A percentile compares a stretch with the other conserved stretches of the same genome.
These are phyloP conservation scores for Babesia bovis DNA, from an alignment of 169 alveolate genomes.

Conservation along the genomic window DNA sequence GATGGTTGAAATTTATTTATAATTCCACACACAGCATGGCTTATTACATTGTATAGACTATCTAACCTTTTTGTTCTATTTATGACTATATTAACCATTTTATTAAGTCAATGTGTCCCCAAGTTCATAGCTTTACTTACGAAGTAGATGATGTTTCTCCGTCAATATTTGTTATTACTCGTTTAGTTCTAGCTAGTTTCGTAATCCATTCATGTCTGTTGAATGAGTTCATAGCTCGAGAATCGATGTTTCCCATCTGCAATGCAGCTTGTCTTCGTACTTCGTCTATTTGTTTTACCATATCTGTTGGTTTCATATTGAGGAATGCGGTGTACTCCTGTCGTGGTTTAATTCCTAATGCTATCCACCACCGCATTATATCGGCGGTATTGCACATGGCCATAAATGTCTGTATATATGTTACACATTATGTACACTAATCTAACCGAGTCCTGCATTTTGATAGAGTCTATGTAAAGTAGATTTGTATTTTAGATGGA, in stretches of 20 bases:
- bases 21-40: too few species aligned
- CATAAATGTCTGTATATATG: conserved; percentile 8
- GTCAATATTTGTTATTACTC: too few species aligned
- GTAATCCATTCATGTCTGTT: background rate
- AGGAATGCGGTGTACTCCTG: conserved; percentile 23
- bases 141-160: too few species aligned
- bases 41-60: too few species aligned
- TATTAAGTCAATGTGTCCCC: too few species aligned
- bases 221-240: background rate
- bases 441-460: conserved; percentile 28
- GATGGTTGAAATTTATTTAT: too few species aligned
- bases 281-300: conserved; percentile 13
- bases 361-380: conserved; percentile 50
- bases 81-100: too few species aligned
- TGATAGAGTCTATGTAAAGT: too few species aligned
- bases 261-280: background rate
- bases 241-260: background rate
- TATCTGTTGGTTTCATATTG: conserved; percentile 9
- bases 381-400: conserved; percentile 19
- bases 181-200: background rate
- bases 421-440: background rate
- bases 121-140: too few species aligned
- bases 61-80: too few species aligned
- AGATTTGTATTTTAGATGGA: too few species aligned
- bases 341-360: conserved; percentile 4